Evolutionary conservation across 2,329 filamentous ascomycete species (phyloP), one percentile per base, ranked within the genome.

Genomic region (Trichoderma sp.): DNA sequence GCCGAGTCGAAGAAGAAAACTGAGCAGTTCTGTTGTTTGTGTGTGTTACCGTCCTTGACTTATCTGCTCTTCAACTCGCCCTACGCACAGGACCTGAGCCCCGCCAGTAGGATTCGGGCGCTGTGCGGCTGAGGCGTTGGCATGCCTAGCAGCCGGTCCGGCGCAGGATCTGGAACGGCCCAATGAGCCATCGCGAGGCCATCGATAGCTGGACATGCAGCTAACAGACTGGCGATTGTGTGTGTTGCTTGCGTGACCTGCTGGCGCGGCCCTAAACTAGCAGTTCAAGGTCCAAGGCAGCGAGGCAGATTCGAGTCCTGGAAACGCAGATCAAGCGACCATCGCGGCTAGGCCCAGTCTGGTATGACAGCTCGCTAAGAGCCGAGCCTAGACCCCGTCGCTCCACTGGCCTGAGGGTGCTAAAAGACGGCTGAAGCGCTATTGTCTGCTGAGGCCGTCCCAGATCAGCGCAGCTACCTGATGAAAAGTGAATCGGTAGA

Each of bases 121-220:
- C 49, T 64, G 49, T 64, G 61, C 49, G 24, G 49, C 61, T 64
- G 61, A 64, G 33, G 47, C 13, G 13, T n/a, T 56, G 49, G 61
- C 35, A 55, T 40, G 61, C 33, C 40, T 21, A 19, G 6, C 13
- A 49, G 47, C 47, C n/a, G 2, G 19, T 10, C 40, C 40, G 16
- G 6, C 16, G 16, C 13, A 33, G 14, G 16, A 56, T 31, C n/a
- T 21, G 10, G 10, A 29, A 8, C 53, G 27, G 8, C n/a, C 53
- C 53, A 56, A 33, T 33, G 29, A 56, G 7, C 27, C 27, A n/a
- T 29, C 1, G 53, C 53, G 7, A 33, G n/a, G 16, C 53, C 27
- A 3, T 56, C 53, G 27, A 43, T n/a, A 43, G 37, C 19, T n/a
- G 6, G 19, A 43, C 6, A n/a, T 3, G 40, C 40, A 43, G 40